A percentile compares a stretch with the other conserved stretches of the same genome.
Conservation (phyloP, 495 filamentous ascomycete species). For the Daldinia caldariorum region DNA sequence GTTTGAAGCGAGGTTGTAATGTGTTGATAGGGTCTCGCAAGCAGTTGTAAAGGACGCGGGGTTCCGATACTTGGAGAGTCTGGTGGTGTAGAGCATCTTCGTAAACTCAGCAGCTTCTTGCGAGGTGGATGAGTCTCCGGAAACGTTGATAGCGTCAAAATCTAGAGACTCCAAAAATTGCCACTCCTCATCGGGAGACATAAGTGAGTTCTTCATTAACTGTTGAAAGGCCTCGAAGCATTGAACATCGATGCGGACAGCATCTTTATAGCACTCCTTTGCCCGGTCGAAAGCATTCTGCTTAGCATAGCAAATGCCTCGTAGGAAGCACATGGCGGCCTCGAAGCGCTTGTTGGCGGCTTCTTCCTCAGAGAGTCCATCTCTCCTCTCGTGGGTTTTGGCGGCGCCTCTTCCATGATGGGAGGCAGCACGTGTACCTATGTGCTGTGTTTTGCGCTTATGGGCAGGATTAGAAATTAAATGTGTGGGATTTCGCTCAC, state of each 20-base stretch:
- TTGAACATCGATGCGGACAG: slow-evolving; percentile 94
- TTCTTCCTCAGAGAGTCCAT: slow-evolving; percentile 67
- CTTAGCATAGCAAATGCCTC: slow-evolving; percentile 94
- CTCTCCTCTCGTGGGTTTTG: slow-evolving; percentile 63
- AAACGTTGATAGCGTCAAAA: slow-evolving; percentile 79
- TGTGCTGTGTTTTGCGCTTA: slow-evolving; percentile 62
- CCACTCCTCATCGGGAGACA: slow-evolving; percentile 98
- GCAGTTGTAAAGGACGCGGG: slow-evolving; percentile 84
- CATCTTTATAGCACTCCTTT: slow-evolving; percentile 98
- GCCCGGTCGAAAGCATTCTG: slow-evolving; percentile 97
- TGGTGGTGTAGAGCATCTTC: slow-evolving; percentile 96
- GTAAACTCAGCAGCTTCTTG: slow-evolving; percentile 92
- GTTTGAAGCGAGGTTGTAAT: slow-evolving; percentile 89
- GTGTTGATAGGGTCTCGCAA: slow-evolving; percentile 87
- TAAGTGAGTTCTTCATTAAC: slow-evolving; percentile 94
- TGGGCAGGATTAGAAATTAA: slow-evolving; percentile 73
- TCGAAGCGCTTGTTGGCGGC: slow-evolving; percentile 82
- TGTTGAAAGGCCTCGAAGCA: slow-evolving; percentile 99
- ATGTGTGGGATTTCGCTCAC: slow-evolving; percentile 90
- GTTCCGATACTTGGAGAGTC: slow-evolving; percentile 94
- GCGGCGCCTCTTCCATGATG: slow-evolving; percentile 47
- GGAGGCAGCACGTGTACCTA: slow-evolving; percentile 40
- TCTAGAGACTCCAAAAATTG: slow-evolving; percentile 90
- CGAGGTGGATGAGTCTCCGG: slow-evolving; percentile 66
- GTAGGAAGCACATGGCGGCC: slow-evolving; percentile 95